Evolutionary conservation across 306 rosid genomes (phyloP), one percentile per base, ranked within the genome.

Genomic region (Castanea sativa): DNA sequence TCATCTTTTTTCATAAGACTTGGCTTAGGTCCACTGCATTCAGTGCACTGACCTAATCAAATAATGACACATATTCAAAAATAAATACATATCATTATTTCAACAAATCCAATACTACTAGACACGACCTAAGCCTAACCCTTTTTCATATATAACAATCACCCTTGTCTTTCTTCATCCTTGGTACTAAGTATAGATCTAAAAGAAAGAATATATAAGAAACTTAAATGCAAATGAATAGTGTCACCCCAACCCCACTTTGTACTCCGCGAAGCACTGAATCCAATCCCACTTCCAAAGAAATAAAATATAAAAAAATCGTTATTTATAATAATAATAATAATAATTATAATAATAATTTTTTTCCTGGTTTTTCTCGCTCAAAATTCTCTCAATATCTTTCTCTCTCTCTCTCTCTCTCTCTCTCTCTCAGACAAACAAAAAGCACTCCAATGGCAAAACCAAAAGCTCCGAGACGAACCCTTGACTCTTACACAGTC

Each of bases 401-500:
- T 5, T 55, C 4, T 21, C 69, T 41, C 43, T 41, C 43, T 16
- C 38, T 64, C 45, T 3, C 23, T 60, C 33, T 69, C 77, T 71
- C 32, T 49, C 14, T 45, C 63, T 63, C 64, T 29, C 67, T 13
- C 53, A 52, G 73, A 60, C 45, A 41, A 41, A 41, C 45, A 41
- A 41, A 13, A 49, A 29, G 38, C 58, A n/a, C 69, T 55, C 74
- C 83, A 76, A 90, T 95, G 99, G 97, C 90, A 75, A 95, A 93
- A 81, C 97, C 91, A 5, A 95, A 93, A 81, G 88, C 98, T 82
- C 91, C 89, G 16, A 89, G 89, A n/a, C 92, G 91, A 93, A 90
- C 96, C 90, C 97, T 95, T 77, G 97, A 95, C 82, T 90, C 98
- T 14, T 95, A 89, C 88, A 80, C 97, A 63, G 99, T 93, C 90